These are phyloP conservation scores for Phaeosphaeria sp. DNA, from an alignment of 2,329 filamentous ascomycete species.

Conservation along the genomic window DNA sequence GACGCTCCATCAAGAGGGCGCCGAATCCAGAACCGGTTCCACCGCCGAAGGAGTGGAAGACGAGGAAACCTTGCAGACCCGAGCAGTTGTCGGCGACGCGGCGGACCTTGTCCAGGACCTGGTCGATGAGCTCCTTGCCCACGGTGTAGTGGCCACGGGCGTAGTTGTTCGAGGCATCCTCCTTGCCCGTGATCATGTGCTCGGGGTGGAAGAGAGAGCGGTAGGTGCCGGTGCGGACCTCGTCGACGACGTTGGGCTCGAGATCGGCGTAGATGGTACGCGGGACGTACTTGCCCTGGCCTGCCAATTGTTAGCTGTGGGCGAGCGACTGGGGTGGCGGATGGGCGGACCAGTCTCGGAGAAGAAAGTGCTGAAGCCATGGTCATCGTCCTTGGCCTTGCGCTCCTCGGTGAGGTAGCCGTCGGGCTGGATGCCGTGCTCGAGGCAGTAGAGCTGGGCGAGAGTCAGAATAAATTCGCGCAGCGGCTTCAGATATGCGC, in stretches of 20 bases:
- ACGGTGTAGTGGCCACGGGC: slow-evolving; percentile 99
- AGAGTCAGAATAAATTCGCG: slow-evolving; percentile 38
- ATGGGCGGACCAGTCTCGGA: slow-evolving; percentile 87
- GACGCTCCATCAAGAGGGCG: slow-evolving; percentile 97
- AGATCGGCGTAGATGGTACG: slow-evolving; percentile 99
- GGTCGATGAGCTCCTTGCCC: slow-evolving; percentile 98
- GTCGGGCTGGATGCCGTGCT: slow-evolving; percentile 99
- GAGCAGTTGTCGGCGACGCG: slow-evolving; percentile 96
- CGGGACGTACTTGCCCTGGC: slow-evolving; percentile 98
- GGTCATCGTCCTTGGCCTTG: slow-evolving; percentile 89
- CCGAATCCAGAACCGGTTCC: slow-evolving; percentile 99
- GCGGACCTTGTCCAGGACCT: slow-evolving; percentile 96
- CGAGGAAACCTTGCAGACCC: slow-evolving; percentile 97
- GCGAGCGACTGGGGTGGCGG: slow-evolving; percentile 9
- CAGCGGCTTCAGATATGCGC: slow-evolving; percentile 39
- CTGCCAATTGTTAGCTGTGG: slow-evolving; percentile 56
- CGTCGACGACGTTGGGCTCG: slow-evolving; percentile 98
- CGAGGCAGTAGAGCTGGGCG: slow-evolving; percentile 94
- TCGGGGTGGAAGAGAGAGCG: slow-evolving; percentile 97
- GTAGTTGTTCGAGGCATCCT: slow-evolving; percentile 99
- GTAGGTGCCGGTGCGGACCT: slow-evolving; percentile 97
- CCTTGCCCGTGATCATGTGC: slow-evolving; percentile 99
- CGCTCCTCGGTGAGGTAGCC: slow-evolving; percentile 98
- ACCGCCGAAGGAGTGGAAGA: slow-evolving; percentile 99
- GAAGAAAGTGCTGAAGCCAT: slow-evolving; percentile 99